A percentile compares a stretch with the other conserved stretches of the same genome.
These are phyloP conservation scores for Casaregolazyma suthepensis DNA, from an alignment of 1,139 yeast genomes.

Conservation along the genomic window DNA sequence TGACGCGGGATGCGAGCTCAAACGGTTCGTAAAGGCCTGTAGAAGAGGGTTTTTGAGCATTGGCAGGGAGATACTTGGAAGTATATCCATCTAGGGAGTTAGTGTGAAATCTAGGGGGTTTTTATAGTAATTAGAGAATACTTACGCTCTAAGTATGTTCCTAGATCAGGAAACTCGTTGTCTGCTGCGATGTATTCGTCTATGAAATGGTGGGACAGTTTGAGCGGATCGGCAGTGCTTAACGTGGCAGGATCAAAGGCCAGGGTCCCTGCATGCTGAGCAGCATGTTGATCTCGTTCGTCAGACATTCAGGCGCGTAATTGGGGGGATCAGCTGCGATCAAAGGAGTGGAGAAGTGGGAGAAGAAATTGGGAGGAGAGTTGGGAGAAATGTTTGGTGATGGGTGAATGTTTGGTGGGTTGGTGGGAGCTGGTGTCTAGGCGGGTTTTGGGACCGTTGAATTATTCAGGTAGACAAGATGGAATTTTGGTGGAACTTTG, in stretches of 20 bases:
- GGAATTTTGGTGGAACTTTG: too few relatives aligned
- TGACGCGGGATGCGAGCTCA: constrained; percentile 60
- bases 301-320: not conserved
- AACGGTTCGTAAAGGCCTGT: constrained; percentile 46
- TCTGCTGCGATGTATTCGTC: constrained; percentile 34
- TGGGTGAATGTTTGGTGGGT: not conserved
- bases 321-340: not conserved
- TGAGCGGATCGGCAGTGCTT: constrained; percentile 24
- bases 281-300: constrained; percentile 4
- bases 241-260: constrained; percentile 7
- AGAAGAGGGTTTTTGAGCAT: not conserved
- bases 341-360: not conserved
- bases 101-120: not conserved
- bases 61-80: constrained; percentile 1
- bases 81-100: constrained; percentile 3
- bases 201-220: constrained; percentile 32
- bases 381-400: not conserved
- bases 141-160: constrained; percentile 6
- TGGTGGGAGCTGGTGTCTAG: too few relatives aligned
- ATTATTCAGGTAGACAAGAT: too few relatives aligned
- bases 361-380: not conserved
- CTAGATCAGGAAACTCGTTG: constrained; percentile 34
- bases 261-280: constrained; percentile 4
- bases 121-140: not conserved
- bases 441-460: too few relatives aligned